Evolutionary conservation across 306 rosid genomes (phyloP), one percentile per base, ranked within the genome.

Genomic region (Lathyrus aphaca): DNA sequence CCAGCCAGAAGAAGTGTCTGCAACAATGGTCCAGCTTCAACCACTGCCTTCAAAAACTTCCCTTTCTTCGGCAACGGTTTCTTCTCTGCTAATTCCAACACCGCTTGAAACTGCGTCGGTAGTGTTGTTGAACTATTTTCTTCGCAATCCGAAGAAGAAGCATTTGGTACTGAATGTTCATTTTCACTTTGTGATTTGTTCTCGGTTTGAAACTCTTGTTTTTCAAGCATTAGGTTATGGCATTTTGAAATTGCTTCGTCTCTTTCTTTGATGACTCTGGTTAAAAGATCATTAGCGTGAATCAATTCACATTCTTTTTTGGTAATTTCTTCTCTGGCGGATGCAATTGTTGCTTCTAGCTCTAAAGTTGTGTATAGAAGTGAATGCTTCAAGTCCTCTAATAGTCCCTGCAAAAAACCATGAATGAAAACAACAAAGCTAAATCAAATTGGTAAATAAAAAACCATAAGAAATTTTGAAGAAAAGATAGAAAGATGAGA

Each of bases 21-120:
- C 35, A 92, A 78, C 54, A 92, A 82, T 6, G 97, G 97, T 18
- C 97, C 97, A 6, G 97, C 97, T 69, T 92, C 97, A 2, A 86
- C 83, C 77, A 92, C 92, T 37, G 97, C 97, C 70, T 84, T 84
- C 30, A 92, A 71, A 9, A 92, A 79, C 82, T 81, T 89, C 57
- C 97, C 97, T 76, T 87, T 92, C 71, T 87, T 91, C 9, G 97
- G 96, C 80, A 92, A 60, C 40, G 87, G 77, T 68, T 75, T 91
- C 85, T 79, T 82, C 35, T 74, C 74, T 2, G 71, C 85, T 21
- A 81, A 74, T 14, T 82, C 71, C 54, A 81, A 4, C 10, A 62
- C 72, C 4, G 42, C 67, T 46, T 72, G 75, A 5, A 86, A 64
- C 42, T 50, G 29, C 65, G 69, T 49, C 25, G 78, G 69, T 39